These are phyloP conservation scores for Lactarius quietus DNA, from an alignment of 768 basidiomycete genomes.

Conservation along the genomic window DNA sequence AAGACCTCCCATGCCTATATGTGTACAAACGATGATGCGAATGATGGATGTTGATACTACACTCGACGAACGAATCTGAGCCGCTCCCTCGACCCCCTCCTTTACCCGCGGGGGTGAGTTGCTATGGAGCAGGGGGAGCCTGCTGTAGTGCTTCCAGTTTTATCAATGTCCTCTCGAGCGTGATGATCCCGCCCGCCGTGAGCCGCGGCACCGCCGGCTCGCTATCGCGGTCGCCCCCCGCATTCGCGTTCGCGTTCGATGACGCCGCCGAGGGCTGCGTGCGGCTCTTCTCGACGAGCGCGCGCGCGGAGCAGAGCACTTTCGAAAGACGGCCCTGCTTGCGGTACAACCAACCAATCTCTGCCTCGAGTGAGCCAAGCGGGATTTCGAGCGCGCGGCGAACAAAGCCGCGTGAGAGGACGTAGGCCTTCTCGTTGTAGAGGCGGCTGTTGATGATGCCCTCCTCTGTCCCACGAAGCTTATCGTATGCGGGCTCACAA, in stretches of 20 bases:
- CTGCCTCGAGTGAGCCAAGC: conserved; percentile 62
- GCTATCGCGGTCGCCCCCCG: conserved; percentile 26
- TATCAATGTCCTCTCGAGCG: conserved; percentile 66
- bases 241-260: conserved; percentile 30
- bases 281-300: conserved; percentile 68
- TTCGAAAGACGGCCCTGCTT: conserved; percentile 59
- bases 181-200: conserved; percentile 75
- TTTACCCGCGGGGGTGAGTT: background rate
- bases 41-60: conserved; percentile 15
- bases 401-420: conserved; percentile 85
- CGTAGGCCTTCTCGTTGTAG: conserved; percentile 92
- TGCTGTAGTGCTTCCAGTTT: conserved; percentile 52
- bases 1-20: background rate
- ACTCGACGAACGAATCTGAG: conserved; percentile 1
- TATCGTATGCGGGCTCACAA: conserved; percentile 92
- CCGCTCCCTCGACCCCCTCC: background rate
- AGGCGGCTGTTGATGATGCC: conserved; percentile 87
- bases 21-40: conserved; percentile 2
- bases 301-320: conserved; percentile 59
- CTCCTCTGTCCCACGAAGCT: conserved; percentile 85
- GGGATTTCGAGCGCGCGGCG: conserved; percentile 85
- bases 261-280: conserved; percentile 9
- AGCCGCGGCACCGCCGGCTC: conserved; percentile 68
- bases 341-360: conserved; percentile 74
- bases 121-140: conserved; percentile 8